phyloP scores from a whole-genome alignment of 306 rosid species.

The Fragaria nilgerrensis region DNA sequence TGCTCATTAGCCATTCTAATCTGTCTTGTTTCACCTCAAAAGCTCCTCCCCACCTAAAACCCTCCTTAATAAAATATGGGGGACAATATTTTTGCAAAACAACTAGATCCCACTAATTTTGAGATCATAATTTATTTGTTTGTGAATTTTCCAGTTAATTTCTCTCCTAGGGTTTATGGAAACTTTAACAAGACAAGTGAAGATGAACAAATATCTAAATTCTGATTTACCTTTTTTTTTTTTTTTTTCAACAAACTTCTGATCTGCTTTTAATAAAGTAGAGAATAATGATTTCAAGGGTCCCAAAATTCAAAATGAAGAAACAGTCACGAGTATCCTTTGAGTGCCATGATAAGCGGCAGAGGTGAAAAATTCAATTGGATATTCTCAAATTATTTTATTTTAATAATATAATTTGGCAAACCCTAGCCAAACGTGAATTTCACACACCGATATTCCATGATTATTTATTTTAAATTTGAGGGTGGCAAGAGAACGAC shows the following conservation, averaged over 20 bases:
- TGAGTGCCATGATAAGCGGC: background rate
- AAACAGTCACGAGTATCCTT: conserved; percentile 3
- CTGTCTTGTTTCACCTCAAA: background rate
- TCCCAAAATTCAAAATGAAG: background rate
- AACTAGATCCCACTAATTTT: background rate
- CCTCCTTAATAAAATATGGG: background rate
- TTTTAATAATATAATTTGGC: background rate
- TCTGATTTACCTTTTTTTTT: background rate
- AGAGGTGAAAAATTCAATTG: background rate
- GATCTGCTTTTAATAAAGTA: background rate
- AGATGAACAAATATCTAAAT: background rate
- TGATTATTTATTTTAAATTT: background rate
- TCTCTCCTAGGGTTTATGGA: background rate
- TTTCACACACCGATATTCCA: background rate
- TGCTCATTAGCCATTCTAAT: background rate
- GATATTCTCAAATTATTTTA: background rate
- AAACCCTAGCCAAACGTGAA: background rate
- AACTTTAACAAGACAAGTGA: background rate
- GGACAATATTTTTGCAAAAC: background rate
- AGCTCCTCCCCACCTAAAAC: background rate
- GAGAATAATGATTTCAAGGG: background rate
- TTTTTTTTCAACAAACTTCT: background rate
- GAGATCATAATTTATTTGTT: background rate
- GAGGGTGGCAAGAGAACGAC: background rate
- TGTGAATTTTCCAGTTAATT: background rate